Conservation (phyloP, 2,329 filamentous ascomycete genomes). For the Xylaria arbuscula region DNA sequence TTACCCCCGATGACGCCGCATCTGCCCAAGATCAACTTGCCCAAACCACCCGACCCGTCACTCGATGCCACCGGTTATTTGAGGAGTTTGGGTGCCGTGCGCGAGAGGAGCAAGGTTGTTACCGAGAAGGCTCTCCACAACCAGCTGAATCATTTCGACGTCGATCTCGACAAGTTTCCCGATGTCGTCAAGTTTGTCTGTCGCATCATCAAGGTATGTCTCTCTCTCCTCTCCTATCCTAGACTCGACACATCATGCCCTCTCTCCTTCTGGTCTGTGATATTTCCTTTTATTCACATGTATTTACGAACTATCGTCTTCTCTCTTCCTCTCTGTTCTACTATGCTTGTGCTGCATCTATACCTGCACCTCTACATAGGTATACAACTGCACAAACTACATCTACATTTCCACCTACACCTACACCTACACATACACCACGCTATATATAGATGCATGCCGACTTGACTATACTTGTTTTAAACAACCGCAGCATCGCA, state of each 20-base stretch:
- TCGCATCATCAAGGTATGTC: slow-evolving; percentile 89
- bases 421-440: neutral
- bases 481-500: slow-evolving; percentile 26
- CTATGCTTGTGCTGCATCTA: neutral
- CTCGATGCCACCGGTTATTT: slow-evolving; percentile 92
- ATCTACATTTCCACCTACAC: neutral
- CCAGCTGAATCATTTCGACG: slow-evolving; percentile 85
- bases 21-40: slow-evolving; percentile 81
- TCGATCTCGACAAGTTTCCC: slow-evolving; percentile 84
- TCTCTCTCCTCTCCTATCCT: neutral
- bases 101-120: slow-evolving; percentile 80
- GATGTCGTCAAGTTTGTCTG: slow-evolving; percentile 89
- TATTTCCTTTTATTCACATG: neutral
- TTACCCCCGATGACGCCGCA: slow-evolving; percentile 63
- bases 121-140: slow-evolving; percentile 81
- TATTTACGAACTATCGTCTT: neutral
- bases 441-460: slow-evolving; percentile 27
- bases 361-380: neutral
- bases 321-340: neutral
- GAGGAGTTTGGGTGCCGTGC: slow-evolving; percentile 86
- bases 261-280: neutral
- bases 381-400: neutral
- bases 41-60: slow-evolving; percentile 85
- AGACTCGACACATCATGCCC: neutral
- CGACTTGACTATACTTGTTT: slow-evolving; percentile 10